These are phyloP conservation scores for Hyphopichia fennica DNA, from an alignment of 1,139 yeast genomes.

Conservation along the genomic window DNA sequence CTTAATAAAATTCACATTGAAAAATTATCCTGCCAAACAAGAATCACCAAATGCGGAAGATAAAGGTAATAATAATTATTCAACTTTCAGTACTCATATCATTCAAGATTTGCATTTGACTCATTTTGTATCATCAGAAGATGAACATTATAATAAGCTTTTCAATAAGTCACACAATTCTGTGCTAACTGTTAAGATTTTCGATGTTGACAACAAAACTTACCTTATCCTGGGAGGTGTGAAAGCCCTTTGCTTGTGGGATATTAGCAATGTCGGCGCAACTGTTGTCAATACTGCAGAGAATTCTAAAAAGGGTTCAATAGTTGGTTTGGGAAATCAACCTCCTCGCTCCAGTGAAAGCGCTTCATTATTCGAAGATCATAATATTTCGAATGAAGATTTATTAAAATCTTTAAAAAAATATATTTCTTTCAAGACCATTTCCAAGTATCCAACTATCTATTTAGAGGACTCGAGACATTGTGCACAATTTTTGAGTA, in stretches of 20 bases:
- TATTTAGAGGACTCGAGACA: slow-evolving; percentile 79
- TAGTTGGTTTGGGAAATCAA: background rate
- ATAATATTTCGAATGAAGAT: slow-evolving; percentile 45
- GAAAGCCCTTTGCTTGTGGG: slow-evolving; percentile 37
- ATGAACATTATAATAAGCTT: slow-evolving; percentile 14
- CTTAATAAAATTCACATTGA: slow-evolving; percentile 51
- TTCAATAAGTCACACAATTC: slow-evolving; percentile 15
- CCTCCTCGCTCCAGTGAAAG: background rate
- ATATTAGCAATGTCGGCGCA: slow-evolving; percentile 25
- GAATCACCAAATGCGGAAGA: slow-evolving; percentile 5
- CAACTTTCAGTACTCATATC: slow-evolving; percentile 5
- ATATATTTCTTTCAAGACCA: slow-evolving; percentile 70
- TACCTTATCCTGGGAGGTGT: slow-evolving; percentile 42
- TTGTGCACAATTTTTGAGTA: slow-evolving; percentile 77
- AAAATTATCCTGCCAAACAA: slow-evolving; percentile 17
- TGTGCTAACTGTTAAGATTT: slow-evolving; percentile 31
- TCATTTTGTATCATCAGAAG: slow-evolving; percentile 15
- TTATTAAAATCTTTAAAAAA: slow-evolving; percentile 62
- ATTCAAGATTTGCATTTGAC: slow-evolving; percentile 9
- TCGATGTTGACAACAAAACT: slow-evolving; percentile 18
- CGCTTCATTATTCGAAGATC: background rate
- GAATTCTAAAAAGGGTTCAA: background rate
- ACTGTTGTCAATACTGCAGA: too few species aligned
- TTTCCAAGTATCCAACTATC: slow-evolving; percentile 66
- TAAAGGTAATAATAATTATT: slow-evolving; percentile 8